These are phyloP conservation scores for Cladophialophora yegresii DNA, from an alignment of 2,329 filamentous ascomycete genomes.

Conservation along the genomic window DNA sequence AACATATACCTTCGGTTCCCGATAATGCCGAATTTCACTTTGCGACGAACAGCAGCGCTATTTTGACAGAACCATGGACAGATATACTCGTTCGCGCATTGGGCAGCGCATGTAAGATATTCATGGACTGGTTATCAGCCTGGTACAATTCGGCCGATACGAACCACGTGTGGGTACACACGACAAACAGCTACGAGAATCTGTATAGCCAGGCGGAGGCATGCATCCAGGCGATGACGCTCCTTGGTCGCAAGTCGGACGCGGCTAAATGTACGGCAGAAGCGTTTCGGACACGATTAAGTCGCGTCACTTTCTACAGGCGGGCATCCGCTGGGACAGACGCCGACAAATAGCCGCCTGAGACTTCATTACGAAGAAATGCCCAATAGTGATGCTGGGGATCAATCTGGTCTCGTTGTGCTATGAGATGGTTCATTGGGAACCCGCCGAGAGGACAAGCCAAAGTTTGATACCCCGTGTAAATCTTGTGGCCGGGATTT, in stretches of 20 bases:
- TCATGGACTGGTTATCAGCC: slow-evolving; percentile 23
- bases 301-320: slow-evolving; percentile 5
- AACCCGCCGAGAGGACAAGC: background rate
- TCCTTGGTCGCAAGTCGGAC: slow-evolving; percentile 30
- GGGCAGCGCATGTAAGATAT: slow-evolving; percentile 27
- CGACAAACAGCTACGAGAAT: slow-evolving; percentile 17
- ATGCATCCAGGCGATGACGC: slow-evolving; percentile 28
- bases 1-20: slow-evolving; percentile 24
- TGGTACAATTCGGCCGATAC: slow-evolving; percentile 18
- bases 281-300: slow-evolving; percentile 20
- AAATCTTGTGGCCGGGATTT: background rate
- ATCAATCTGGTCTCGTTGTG: background rate
- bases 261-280: slow-evolving; percentile 27
- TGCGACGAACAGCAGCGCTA: slow-evolving; percentile 56
- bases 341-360: too few relatives aligned
- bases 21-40: slow-evolving; percentile 49
- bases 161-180: slow-evolving; percentile 17
- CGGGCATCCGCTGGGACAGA: slow-evolving; percentile 1
- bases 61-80: slow-evolving; percentile 64
- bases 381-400: background rate
- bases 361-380: background rate
- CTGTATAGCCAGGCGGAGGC: slow-evolving; percentile 20
- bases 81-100: slow-evolving; percentile 44
- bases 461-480: background rate
- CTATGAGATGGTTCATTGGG: background rate